phyloP scores from a whole-genome alignment of 2,329 filamentous ascomycete genomes.

The Sclerotinia borealis region DNA sequence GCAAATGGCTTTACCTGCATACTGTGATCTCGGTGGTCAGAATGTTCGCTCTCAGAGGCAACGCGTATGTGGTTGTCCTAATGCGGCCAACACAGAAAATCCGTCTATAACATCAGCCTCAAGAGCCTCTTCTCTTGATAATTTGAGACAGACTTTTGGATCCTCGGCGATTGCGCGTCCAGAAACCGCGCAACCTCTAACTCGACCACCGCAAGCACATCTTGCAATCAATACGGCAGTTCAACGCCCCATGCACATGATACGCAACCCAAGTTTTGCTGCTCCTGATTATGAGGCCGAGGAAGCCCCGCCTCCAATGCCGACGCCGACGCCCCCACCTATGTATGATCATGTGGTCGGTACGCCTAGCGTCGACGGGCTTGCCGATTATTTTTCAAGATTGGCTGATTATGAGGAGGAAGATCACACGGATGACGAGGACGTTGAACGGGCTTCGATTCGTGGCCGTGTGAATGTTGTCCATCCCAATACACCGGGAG shows the following conservation, averaged over 20 bases:
- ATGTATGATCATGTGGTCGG: constrained; percentile 61
- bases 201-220: constrained; percentile 44
- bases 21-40: constrained; percentile 47
- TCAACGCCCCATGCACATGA: constrained; percentile 54
- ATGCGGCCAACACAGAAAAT: constrained; percentile 39
- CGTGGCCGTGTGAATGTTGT: constrained; percentile 31
- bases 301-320: constrained; percentile 59
- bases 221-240: constrained; percentile 28
- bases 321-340: constrained; percentile 66
- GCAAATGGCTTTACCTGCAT: constrained; percentile 64
- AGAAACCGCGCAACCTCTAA: constrained; percentile 28
- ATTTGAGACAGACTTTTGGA: constrained; percentile 24
- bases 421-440: constrained; percentile 29
- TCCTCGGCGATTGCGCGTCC: constrained; percentile 3
- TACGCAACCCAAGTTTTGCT: constrained; percentile 63
- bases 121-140: constrained; percentile 41
- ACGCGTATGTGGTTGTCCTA: constrained; percentile 55
- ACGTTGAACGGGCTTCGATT: constrained; percentile 20
- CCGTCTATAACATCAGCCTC: constrained; percentile 36
- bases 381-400: constrained; percentile 65
- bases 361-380: constrained; percentile 43
- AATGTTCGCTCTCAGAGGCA: constrained; percentile 35
- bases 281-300: constrained; percentile 66
- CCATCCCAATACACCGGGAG: constrained; percentile 32
- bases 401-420: constrained; percentile 32